Conservation (phyloP, 129 eudicot genomes). For the Mikania micrantha region DNA sequence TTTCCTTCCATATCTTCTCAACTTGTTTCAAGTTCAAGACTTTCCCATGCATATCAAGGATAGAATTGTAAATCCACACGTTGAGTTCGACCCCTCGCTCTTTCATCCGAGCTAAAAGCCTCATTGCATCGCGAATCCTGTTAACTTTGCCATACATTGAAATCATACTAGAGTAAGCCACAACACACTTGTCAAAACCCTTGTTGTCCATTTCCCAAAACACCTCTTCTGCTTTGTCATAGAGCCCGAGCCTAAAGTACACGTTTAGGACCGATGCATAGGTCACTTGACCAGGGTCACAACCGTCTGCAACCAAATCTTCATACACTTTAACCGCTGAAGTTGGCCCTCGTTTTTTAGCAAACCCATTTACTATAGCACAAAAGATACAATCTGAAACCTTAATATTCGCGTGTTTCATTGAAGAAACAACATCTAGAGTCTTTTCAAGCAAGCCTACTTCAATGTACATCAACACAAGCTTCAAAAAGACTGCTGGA, state of each 20-base stretch:
- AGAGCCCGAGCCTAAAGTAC: constrained; percentile 51
- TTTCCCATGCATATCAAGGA: constrained; percentile 77
- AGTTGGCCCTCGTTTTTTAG: constrained; percentile 53
- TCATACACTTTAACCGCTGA: constrained; percentile 56
- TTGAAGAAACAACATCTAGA: constrained; percentile 48
- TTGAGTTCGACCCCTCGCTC: constrained; percentile 73
- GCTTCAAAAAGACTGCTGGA: constrained; percentile 70
- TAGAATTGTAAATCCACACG: constrained; percentile 80
- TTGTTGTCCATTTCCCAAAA: constrained; percentile 63
- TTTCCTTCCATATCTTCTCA: constrained; percentile 89
- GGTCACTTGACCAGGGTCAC: constrained; percentile 89
- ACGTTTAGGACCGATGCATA: constrained; percentile 68
- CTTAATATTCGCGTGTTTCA: constrained; percentile 48
- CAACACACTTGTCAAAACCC: constrained; percentile 76
- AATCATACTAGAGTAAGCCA: constrained; percentile 84
- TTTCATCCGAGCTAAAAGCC: constrained; percentile 83
- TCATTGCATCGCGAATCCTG: constrained; percentile 61
- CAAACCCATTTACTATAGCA: constrained; percentile 77
- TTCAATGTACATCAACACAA: constrained; percentile 66
- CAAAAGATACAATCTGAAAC: constrained; percentile 89
- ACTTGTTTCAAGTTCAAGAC: constrained; percentile 59
- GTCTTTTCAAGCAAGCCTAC: constrained; percentile 63
- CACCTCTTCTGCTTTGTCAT: constrained; percentile 59
- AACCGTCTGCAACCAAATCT: constrained; percentile 38
- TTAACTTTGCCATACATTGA: constrained; percentile 74